Evolutionary conservation across 805 yeast genomes (phyloP).

Genomic region (Candida nonsorbophila): DNA sequence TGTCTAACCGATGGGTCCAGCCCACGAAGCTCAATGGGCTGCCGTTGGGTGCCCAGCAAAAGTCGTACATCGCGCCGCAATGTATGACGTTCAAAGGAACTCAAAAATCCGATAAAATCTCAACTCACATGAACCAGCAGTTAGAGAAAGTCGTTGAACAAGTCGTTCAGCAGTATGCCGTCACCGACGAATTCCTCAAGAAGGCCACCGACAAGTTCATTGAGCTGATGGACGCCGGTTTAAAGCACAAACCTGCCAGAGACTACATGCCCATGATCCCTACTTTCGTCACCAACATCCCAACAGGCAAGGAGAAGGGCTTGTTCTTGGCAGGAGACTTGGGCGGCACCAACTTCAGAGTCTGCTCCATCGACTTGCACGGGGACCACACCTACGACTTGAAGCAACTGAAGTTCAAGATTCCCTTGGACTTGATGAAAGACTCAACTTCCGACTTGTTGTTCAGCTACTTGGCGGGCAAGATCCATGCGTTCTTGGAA

Average conservation of each 20-base stretch:
- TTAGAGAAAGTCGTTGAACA: slow-evolving; percentile 24
- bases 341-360: slow-evolving; percentile 96
- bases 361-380: slow-evolving; percentile 74
- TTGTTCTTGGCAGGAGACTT: slow-evolving; percentile 84
- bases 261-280: slow-evolving; percentile 81
- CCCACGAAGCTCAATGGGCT: too few species aligned
- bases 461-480: slow-evolving; percentile 69
- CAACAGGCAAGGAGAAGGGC: slow-evolving; percentile 83
- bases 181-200: slow-evolving; percentile 37
- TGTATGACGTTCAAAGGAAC: too few species aligned
- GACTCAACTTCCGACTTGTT: slow-evolving; percentile 56
- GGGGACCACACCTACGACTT: slow-evolving; percentile 78
- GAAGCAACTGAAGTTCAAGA: slow-evolving; percentile 70
- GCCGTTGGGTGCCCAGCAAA: too few species aligned
- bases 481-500: slow-evolving; percentile 59
- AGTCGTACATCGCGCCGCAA: too few species aligned
- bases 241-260: slow-evolving; percentile 41
- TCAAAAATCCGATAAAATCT: slow-evolving; percentile 2
- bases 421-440: slow-evolving; percentile 76
- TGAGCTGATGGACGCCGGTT: slow-evolving; percentile 56
- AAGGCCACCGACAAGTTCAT: slow-evolving; percentile 53
- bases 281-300: slow-evolving; percentile 77
- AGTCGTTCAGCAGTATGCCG: slow-evolving; percentile 35
- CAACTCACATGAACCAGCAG: slow-evolving; percentile 12
- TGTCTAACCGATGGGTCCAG: too few species aligned